Evolutionary conservation across 805 yeast genomes (phyloP).

Genomic region (Maudiozyma saulgeensis): DNA sequence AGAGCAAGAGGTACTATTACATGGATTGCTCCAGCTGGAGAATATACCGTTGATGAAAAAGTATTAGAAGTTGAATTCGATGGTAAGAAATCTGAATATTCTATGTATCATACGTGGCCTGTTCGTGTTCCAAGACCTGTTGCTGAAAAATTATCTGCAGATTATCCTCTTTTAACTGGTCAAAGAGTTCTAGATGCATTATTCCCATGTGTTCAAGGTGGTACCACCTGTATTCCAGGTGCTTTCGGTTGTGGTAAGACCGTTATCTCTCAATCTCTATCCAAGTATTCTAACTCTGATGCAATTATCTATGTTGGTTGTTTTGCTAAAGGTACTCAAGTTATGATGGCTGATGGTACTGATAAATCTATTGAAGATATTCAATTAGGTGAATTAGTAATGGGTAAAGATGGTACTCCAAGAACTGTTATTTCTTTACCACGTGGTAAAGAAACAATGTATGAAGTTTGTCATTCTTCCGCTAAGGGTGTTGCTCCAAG

Average conservation of each 20-base stretch:
- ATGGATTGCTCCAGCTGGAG: slow-evolving; percentile 80
- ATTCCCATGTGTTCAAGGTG: slow-evolving; percentile 99
- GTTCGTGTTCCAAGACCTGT: slow-evolving; percentile 99
- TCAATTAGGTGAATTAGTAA: slow-evolving; percentile 33
- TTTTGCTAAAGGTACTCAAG: slow-evolving; percentile 33
- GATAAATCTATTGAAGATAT: slow-evolving; percentile 30
- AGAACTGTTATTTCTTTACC: slow-evolving; percentile 37
- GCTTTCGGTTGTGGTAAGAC: slow-evolving; percentile 99
- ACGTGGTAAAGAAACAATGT: slow-evolving; percentile 38
- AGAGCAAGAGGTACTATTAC: slow-evolving; percentile 97
- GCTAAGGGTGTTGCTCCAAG: slow-evolving; percentile 2
- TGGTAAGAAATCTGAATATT: slow-evolving; percentile 67
- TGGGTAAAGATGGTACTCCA: slow-evolving; percentile 38
- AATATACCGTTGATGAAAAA: slow-evolving; percentile 83
- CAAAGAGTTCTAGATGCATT: slow-evolving; percentile 97
- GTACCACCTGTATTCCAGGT: slow-evolving; percentile 99
- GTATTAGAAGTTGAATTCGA: slow-evolving; percentile 91
- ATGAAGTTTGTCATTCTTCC: slow-evolving; percentile 25
- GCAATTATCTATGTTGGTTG: slow-evolving; percentile 90
- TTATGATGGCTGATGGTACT: slow-evolving; percentile 37
- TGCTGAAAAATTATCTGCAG: slow-evolving; percentile 85
- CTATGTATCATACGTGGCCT: slow-evolving; percentile 99
- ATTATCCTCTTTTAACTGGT: slow-evolving; percentile 92
- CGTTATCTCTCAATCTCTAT: slow-evolving; percentile 93
- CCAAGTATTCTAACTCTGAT: slow-evolving; percentile 96